Conservation (phyloP, 306 rosid genomes). For the Castanea crenata region DNA sequence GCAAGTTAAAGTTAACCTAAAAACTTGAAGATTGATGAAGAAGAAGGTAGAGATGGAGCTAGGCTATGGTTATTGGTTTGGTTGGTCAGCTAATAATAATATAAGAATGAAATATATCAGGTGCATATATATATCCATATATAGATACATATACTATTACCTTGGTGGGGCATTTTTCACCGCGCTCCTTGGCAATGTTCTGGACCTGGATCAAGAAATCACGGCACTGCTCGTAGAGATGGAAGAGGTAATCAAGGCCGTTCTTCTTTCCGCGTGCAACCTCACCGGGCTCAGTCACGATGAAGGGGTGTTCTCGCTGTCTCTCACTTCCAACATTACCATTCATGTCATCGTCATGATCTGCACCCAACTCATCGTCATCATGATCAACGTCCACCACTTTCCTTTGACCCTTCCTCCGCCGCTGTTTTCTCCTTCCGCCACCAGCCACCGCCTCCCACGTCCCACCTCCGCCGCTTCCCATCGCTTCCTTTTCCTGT, state of each 20-base stretch:
- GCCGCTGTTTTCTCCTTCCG: constrained; percentile 50
- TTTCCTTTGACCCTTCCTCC: constrained; percentile 34
- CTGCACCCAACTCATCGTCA: constrained; percentile 34
- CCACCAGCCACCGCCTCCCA: constrained; percentile 43
- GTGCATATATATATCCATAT: too few relatives aligned
- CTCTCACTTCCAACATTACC: constrained; percentile 44
- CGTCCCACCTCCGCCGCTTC: constrained; percentile 69
- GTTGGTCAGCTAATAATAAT: neutral
- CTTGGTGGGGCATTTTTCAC: constrained; percentile 99
- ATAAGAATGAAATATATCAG: too few relatives aligned
- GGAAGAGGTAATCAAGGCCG: constrained; percentile 92
- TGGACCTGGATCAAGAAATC: constrained; percentile 87
- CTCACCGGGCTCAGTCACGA: constrained; percentile 96
- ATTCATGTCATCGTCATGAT: constrained; percentile 32
- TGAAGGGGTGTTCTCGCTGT: constrained; percentile 89
- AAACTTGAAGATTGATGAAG: too few relatives aligned
- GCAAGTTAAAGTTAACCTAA: too few relatives aligned
- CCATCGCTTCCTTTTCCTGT: constrained; percentile 64
- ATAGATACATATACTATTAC: constrained; percentile 19
- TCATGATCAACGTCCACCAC: constrained; percentile 16
- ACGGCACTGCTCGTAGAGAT: constrained; percentile 91
- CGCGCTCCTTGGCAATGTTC: constrained; percentile 79
- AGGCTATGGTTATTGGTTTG: neutral
- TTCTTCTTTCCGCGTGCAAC: constrained; percentile 99
- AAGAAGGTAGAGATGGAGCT: neutral